A percentile compares a stretch with the other conserved stretches of the same genome.
phyloP scores from a whole-genome alignment of 2,329 filamentous ascomycete genomes.

The Xylaria sp. region DNA sequence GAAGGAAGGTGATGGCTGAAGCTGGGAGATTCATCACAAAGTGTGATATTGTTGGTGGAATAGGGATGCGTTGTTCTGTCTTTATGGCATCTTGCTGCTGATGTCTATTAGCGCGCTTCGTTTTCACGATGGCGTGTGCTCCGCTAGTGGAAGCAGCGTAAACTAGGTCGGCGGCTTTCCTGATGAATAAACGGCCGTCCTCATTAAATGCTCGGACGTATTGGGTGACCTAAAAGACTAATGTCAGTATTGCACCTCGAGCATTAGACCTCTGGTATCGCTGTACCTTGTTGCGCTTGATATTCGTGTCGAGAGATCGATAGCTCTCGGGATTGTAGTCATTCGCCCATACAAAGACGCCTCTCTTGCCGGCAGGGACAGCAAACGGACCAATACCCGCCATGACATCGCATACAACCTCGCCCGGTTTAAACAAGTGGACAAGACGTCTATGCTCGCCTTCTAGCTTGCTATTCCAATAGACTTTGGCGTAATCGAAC shows the following conservation, averaged over 20 bases:
- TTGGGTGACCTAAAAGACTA: slow-evolving; percentile 60
- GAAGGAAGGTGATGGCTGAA: slow-evolving; percentile 84
- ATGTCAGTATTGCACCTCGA: slow-evolving; percentile 25
- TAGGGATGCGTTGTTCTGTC: slow-evolving; percentile 56
- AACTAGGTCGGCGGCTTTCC: slow-evolving; percentile 70
- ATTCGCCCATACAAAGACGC: slow-evolving; percentile 94
- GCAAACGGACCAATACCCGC: slow-evolving; percentile 96
- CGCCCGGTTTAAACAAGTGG: slow-evolving; percentile 78
- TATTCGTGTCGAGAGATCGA: slow-evolving; percentile 74
- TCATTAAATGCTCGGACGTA: slow-evolving; percentile 84
- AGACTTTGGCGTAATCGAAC: slow-evolving; percentile 96
- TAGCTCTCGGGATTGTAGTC: slow-evolving; percentile 95
- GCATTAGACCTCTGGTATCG: slow-evolving; percentile 23
- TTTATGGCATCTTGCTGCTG: slow-evolving; percentile 44
- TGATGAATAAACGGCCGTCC: slow-evolving; percentile 86
- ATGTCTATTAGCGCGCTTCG: slow-evolving; percentile 59
- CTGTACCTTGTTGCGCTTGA: slow-evolving; percentile 80
- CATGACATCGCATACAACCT: slow-evolving; percentile 97
- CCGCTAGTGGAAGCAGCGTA: slow-evolving; percentile 61
- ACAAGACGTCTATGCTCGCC: slow-evolving; percentile 88
- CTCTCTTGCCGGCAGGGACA: slow-evolving; percentile 87
- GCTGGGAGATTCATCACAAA: slow-evolving; percentile 99
- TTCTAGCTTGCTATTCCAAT: slow-evolving; percentile 95
- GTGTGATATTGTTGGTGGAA: slow-evolving; percentile 85
- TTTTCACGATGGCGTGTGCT: slow-evolving; percentile 64